A percentile compares a stretch with the other conserved stretches of the same genome.
Conservation (phyloP, 192 early-diverging fungal genomes). For the Jimgerdemannia lactiflua region DNA sequence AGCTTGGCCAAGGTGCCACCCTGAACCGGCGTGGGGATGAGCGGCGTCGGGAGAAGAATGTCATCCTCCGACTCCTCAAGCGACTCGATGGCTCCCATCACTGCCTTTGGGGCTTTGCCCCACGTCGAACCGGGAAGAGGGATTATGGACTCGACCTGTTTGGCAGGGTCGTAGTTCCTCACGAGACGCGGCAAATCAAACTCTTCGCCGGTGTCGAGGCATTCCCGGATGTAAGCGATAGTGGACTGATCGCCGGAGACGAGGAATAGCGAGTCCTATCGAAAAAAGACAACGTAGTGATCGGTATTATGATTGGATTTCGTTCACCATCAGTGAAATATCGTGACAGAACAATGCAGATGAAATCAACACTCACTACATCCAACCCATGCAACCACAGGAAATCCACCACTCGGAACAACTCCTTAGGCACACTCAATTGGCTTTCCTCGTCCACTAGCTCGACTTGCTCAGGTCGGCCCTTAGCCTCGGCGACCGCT, state of each 20-base stretch:
- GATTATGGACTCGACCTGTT: background rate
- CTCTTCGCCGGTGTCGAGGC: constrained; percentile 72
- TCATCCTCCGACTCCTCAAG: constrained; percentile 24
- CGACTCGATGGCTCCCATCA: constrained; percentile 21
- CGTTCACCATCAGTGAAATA: constrained; percentile 7
- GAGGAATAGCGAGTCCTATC: constrained; percentile 64
- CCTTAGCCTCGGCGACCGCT: constrained; percentile 17
- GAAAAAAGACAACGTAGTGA: constrained; percentile 8
- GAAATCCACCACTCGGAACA: constrained; percentile 73
- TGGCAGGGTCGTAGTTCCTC: constrained; percentile 1
- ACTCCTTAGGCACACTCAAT: constrained; percentile 56
- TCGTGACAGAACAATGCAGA: constrained; percentile 7
- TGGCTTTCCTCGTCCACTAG: constrained; percentile 17
- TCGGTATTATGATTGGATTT: too few relatives aligned
- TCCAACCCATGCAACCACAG: constrained; percentile 63
- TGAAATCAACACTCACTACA: constrained; percentile 42
- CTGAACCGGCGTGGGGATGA: constrained; percentile 13
- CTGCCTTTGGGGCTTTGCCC: constrained; percentile 6
- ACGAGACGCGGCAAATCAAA: constrained; percentile 54
- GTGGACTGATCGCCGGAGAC: constrained; percentile 58
- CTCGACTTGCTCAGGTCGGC: background rate
- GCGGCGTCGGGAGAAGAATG: constrained; percentile 23
- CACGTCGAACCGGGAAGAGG: background rate
- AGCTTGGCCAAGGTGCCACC: constrained; percentile 15
- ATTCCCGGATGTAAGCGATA: constrained; percentile 68